These are phyloP conservation scores for Leptographium lundbergii DNA, from an alignment of 2,329 filamentous ascomycete species.

Conservation along the genomic window DNA sequence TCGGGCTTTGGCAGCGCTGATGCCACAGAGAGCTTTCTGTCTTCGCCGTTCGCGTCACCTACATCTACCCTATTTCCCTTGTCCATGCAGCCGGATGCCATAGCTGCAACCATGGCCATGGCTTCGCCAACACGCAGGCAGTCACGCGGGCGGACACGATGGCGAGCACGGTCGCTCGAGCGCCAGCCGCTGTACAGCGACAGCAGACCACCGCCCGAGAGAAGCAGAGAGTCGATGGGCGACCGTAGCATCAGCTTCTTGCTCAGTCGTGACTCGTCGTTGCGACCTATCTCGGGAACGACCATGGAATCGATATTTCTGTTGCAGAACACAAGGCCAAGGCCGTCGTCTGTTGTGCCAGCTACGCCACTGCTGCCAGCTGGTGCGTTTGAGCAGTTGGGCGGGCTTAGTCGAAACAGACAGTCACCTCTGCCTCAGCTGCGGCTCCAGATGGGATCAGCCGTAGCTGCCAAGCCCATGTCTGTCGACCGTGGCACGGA, in stretches of 20 bases:
- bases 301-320: background rate
- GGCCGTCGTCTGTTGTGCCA: background rate
- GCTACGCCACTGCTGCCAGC: background rate
- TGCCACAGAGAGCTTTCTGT: background rate
- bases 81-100: background rate
- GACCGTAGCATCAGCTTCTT: constrained; percentile 4
- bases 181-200: background rate
- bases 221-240: background rate
- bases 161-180: constrained; percentile 6
- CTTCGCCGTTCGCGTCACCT: background rate
- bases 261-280: constrained; percentile 9
- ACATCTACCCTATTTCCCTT: background rate
- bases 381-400: background rate
- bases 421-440: background rate
- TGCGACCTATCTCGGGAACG: background rate
- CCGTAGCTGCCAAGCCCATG: background rate
- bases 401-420: background rate
- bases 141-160: background rate
- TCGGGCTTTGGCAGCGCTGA: background rate
- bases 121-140: constrained; percentile 1
- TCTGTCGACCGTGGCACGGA: constrained; percentile 30
- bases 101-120: background rate
- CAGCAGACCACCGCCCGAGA: background rate
- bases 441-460: background rate
- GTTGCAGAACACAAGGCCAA: background rate